Base-by-base conservation (phyloP, 2,329 filamentous ascomycete species). In the Fonsecaea nubica region DNA sequence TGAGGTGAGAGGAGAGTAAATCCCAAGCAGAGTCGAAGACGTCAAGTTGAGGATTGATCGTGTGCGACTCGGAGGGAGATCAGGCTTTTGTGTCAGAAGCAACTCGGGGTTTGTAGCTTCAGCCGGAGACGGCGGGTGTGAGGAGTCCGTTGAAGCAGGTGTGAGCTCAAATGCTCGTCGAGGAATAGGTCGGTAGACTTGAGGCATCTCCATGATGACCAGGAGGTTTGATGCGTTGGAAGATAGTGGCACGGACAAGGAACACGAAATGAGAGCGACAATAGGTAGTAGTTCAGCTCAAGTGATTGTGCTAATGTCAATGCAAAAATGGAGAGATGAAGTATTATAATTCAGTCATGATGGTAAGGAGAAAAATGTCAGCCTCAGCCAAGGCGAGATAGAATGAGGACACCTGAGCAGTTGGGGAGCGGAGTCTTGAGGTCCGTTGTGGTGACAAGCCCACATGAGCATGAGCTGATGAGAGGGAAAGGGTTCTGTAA, bases 11-110 rank as follows among this genome's bases (percentile, higher is more conserved):
- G 88, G 88, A 10, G 89, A 89, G 82, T 96, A 99, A 74, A 99
- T 99, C 62, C 95, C 94, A 72, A 90, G 91, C 4, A 99, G 86
- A 0, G 95, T 97, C 1, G 92, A 93, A 9, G 91, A 90, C 3
- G 92, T 97, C 67, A 99, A 85, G 76, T 97, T 96, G 75, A 93
- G 82, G 64, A 92, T 86, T 9, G 92, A 97, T 71, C 90, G 88
- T 30, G 89, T 91, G 65, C 92, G 88, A 75, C 86, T 89, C 71
- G 87, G 82, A 59, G 85, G 80, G 30, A 73, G 72, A 21, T 75
- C 75, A 6, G 61, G 48, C 66, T 73, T 62, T 66, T 74, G 53
- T 69, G 60, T 71, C 18, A 72, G 66, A 35, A 80, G 72, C 6
- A 77, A 67, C 25, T 80, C 77, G 7, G 76, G 52, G 62, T 76